Evolutionary conservation across 2,329 filamentous ascomycete species (phyloP).

Genomic region (Colletotrichum tofieldiae): DNA sequence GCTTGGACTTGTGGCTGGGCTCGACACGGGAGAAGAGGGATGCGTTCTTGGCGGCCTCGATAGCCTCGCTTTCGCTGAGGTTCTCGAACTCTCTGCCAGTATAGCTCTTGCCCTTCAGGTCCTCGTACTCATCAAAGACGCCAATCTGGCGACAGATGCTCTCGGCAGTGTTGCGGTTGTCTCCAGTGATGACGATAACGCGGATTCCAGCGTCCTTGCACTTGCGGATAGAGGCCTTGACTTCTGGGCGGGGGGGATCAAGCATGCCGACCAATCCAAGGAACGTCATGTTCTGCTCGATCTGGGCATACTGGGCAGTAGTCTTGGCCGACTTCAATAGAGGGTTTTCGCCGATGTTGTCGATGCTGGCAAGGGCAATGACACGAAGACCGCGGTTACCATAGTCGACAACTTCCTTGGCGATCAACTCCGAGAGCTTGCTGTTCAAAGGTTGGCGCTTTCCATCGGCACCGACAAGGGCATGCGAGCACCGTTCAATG

Average conservation of each 20-base stretch:
- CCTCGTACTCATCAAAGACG: constrained; percentile 86
- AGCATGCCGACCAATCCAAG: constrained; percentile 96
- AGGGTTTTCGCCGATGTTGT: constrained; percentile 80
- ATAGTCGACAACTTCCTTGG: constrained; percentile 88
- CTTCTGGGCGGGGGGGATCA: constrained; percentile 95
- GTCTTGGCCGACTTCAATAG: constrained; percentile 84
- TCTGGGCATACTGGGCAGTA: constrained; percentile 84
- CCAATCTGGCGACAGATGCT: constrained; percentile 98
- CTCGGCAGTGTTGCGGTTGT: constrained; percentile 98
- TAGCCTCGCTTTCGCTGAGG: constrained; percentile 82
- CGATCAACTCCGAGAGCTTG: constrained; percentile 78
- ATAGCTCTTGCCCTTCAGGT: constrained; percentile 92
- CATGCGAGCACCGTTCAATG: constrained; percentile 90
- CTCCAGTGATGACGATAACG: constrained; percentile 97
- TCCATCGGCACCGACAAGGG: constrained; percentile 83
- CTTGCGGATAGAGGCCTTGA: constrained; percentile 86
- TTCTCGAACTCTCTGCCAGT: constrained; percentile 96
- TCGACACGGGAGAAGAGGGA: constrained; percentile 97
- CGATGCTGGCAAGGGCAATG: constrained; percentile 90
- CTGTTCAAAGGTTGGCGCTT: constrained; percentile 81
- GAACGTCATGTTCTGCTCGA: constrained; percentile 96
- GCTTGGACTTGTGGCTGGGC: constrained; percentile 95
- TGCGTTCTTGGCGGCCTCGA: constrained; percentile 86
- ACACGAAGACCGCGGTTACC: constrained; percentile 94
- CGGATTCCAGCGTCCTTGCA: constrained; percentile 95